A percentile compares a stretch with the other conserved stretches of the same genome.
Evolutionary conservation across 257 asterid species (phyloP).

Genomic region (Solanum pennellii): DNA sequence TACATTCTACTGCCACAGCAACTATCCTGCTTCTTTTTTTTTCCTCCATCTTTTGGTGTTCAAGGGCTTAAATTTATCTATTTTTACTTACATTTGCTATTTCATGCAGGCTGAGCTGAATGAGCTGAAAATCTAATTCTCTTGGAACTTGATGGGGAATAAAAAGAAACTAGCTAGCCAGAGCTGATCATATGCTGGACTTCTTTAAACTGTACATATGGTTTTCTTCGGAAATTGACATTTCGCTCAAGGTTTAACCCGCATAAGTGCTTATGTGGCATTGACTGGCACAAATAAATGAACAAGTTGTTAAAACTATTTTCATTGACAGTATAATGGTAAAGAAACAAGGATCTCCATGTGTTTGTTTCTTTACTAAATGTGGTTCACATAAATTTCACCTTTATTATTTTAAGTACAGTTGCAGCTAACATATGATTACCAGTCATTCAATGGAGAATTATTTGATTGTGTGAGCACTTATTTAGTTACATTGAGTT

Average conservation of each 20-base stretch:
- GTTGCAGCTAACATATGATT: background rate
- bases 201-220: background rate
- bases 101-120: conserved; percentile 33
- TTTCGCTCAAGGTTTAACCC: background rate
- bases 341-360: background rate
- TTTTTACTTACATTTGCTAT: background rate
- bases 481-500: background rate
- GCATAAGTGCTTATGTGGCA: background rate
- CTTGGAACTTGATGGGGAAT: background rate
- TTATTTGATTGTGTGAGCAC: background rate
- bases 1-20: background rate
- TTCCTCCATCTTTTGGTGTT: background rate
- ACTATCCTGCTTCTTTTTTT: background rate
- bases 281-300: background rate
- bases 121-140: conserved; percentile 20
- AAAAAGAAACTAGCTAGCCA: background rate
- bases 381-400: background rate
- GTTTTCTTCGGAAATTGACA: background rate
- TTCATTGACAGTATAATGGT: background rate
- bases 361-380: background rate
- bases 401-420: background rate
- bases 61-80: background rate
- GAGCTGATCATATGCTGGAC: background rate
- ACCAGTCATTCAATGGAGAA: background rate
- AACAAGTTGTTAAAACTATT: background rate